Percentiles rank a stretch among this genome's conserved stretches.
These are phyloP conservation scores for Hanseniaspora vineae DNA, from an alignment of 805 yeast genomes.

Conservation along the genomic window DNA sequence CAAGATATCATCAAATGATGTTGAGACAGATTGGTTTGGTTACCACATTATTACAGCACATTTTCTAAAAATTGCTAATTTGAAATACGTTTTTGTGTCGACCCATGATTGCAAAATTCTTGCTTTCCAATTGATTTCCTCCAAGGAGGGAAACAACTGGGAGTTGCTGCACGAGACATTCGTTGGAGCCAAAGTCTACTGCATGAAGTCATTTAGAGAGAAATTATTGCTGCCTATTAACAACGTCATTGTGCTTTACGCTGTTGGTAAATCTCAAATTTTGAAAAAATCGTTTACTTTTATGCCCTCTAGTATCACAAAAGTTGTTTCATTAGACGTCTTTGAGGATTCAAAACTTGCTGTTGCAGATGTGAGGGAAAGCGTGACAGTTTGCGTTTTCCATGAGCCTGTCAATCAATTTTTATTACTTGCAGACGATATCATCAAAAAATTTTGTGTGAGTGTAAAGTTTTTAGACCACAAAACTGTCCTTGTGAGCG, in stretches of 20 bases:
- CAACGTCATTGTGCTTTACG: slow-evolving; percentile 44
- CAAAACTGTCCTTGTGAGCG: slow-evolving; percentile 72
- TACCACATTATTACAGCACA: not conserved
- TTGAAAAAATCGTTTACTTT: slow-evolving; percentile 47
- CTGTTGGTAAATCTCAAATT: slow-evolving; percentile 68
- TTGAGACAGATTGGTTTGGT: not conserved
- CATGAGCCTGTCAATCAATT: slow-evolving; percentile 38
- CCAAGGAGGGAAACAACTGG: slow-evolving; percentile 25
- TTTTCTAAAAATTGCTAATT: slow-evolving; percentile 14
- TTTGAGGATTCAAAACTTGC: slow-evolving; percentile 47
- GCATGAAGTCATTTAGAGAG: slow-evolving; percentile 45
- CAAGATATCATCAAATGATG: not conserved
- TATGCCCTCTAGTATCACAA: slow-evolving; percentile 29
- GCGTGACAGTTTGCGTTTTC: slow-evolving; percentile 45
- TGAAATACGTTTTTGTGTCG: slow-evolving; percentile 34
- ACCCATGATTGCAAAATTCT: slow-evolving; percentile 14
- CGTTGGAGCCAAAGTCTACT: slow-evolving; percentile 33
- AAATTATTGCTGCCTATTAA: slow-evolving; percentile 47
- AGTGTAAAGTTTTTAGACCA: slow-evolving; percentile 50
- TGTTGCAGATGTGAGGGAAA: slow-evolving; percentile 59
- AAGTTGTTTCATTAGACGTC: slow-evolving; percentile 37
- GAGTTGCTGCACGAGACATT: slow-evolving; percentile 47
- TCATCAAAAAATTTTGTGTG: slow-evolving; percentile 53
- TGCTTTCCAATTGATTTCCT: slow-evolving; percentile 10
- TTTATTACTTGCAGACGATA: slow-evolving; percentile 57